Percentiles rank a stretch among this genome's conserved stretches.
Evolutionary conservation across 2,329 filamentous ascomycete genomes (phyloP).

Genomic region (Fusarium buxicola): DNA sequence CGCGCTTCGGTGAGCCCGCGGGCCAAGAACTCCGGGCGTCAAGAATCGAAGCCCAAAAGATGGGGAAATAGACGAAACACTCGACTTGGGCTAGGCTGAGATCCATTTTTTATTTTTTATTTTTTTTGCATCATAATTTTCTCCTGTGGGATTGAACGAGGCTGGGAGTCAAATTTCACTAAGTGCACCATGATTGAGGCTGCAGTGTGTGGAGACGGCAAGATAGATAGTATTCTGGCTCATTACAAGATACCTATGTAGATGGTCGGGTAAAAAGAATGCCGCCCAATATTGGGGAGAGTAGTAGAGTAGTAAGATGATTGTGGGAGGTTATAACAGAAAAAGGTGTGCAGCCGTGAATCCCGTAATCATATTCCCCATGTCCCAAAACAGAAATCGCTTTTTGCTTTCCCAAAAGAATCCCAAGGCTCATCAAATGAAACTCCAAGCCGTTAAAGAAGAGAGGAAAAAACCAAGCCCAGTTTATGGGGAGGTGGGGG

Average conservation of each 20-base stretch:
- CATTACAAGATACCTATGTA: constrained; percentile 22
- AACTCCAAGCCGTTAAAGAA: constrained; percentile 31
- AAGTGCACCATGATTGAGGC: constrained; percentile 16
- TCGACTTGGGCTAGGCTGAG: not conserved
- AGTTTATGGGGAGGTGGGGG: constrained; percentile 5
- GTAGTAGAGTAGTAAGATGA: constrained; percentile 24
- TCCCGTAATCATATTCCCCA: constrained; percentile 28
- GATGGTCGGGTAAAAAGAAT: constrained; percentile 16
- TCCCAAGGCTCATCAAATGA: constrained; percentile 19
- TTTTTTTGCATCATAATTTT: not conserved
- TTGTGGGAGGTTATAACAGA: constrained; percentile 8
- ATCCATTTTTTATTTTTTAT: not conserved
- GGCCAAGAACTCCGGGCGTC: not conserved
- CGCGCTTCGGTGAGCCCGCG: constrained; percentile 29
- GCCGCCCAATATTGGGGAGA: constrained; percentile 17
- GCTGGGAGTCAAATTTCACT: constrained; percentile 20
- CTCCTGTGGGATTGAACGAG: constrained; percentile 23
- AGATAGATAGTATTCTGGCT: constrained; percentile 26
- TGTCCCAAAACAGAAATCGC: constrained; percentile 17
- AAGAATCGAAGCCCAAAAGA: constrained; percentile 1
- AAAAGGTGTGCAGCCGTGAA: constrained; percentile 23
- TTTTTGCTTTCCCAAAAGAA: constrained; percentile 35
- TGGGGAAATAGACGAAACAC: not conserved
- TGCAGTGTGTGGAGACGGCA: constrained; percentile 27
- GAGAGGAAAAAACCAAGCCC: constrained; percentile 21